Base-by-base conservation (phyloP, 306 rosid species). In the Cicer cuneatum region DNA sequence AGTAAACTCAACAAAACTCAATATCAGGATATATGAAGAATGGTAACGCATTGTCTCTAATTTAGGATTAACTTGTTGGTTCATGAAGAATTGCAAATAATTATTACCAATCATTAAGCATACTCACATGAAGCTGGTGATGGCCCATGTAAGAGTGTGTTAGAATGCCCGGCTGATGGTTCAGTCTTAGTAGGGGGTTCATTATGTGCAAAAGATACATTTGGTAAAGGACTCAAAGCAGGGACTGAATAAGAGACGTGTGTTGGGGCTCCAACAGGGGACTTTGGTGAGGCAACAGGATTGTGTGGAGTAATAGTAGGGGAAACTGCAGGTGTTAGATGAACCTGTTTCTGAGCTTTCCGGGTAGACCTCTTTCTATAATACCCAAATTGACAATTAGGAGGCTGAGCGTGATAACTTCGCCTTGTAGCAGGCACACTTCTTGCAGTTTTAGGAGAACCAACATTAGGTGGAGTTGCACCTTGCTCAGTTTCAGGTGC, bases 211-310 rank as follows among this genome's bases (percentile, higher is more conserved):
- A 87, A 86, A 72, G 85, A 85, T 19, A 89, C 90, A 57, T 74
- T 85, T 59, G 93, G 92, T 82, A 85, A 77, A 41, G 97, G 95
- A 85, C 93, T 80, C 68, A 81, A 83, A 29, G 85, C 91, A 11
- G 91, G 90, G 43, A 79, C 77, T 8, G 84, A 73, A 83, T 71
- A 68, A 71, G 83, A 73, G 41, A 47, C 45, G 13, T 81, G 85
- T 47, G 75, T 68, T n/a, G 89, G 84, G 4, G 82, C 75, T 73
- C 72, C 81, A 40, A 63, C 79, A 39, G 47, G 66, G 41, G 66
- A 81, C 48, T 66, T 84, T 45, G 90, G 93, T 0, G 86, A 78
- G 56, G 86, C 63, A 53, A 85, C 81, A 67, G 79, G 72, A 51
- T 71, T 10, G 59, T 64, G 80, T 33, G 87, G 87, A 77, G 80